Evolutionary conservation across 2,329 filamentous ascomycete species (phyloP).

Genomic region (Cercospora berteroae): DNA sequence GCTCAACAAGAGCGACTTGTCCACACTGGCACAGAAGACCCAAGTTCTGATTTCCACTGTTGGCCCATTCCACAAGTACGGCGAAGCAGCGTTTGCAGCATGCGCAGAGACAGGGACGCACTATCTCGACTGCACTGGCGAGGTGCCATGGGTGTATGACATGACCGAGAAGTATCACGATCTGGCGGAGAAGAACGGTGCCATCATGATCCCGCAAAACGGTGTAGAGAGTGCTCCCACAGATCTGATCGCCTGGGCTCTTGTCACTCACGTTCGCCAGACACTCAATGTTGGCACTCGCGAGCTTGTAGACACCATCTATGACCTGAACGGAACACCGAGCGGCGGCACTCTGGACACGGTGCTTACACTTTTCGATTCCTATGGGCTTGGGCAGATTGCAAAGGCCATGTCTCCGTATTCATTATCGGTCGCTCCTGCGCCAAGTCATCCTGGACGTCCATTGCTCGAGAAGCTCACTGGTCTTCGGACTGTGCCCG

Average conservation of each 20-base stretch:
- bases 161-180: conserved; percentile 62
- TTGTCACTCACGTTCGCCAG: conserved; percentile 54
- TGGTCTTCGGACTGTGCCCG: conserved; percentile 54
- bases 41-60: conserved; percentile 60
- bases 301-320: conserved; percentile 53
- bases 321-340: conserved; percentile 53
- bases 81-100: conserved; percentile 63
- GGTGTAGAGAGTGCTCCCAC: conserved; percentile 62
- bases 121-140: conserved; percentile 64
- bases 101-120: conserved; percentile 65
- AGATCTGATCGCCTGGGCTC: conserved; percentile 54
- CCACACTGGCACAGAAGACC: conserved; percentile 54
- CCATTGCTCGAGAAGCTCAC: conserved; percentile 44
- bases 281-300: conserved; percentile 52
- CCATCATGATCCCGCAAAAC: conserved; percentile 61
- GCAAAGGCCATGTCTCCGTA: conserved; percentile 51
- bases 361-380: conserved; percentile 56
- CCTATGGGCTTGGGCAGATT: conserved; percentile 50
- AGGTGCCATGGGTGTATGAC: conserved; percentile 54
- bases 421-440: conserved; percentile 49
- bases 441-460: conserved; percentile 33
- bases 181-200: conserved; percentile 57
- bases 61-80: conserved; percentile 63
- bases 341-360: conserved; percentile 65
- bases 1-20: conserved; percentile 52